These are phyloP conservation scores for Acanthamoeba rhysodes DNA, from an alignment of 208 protist genomes.

Conservation along the genomic window DNA sequence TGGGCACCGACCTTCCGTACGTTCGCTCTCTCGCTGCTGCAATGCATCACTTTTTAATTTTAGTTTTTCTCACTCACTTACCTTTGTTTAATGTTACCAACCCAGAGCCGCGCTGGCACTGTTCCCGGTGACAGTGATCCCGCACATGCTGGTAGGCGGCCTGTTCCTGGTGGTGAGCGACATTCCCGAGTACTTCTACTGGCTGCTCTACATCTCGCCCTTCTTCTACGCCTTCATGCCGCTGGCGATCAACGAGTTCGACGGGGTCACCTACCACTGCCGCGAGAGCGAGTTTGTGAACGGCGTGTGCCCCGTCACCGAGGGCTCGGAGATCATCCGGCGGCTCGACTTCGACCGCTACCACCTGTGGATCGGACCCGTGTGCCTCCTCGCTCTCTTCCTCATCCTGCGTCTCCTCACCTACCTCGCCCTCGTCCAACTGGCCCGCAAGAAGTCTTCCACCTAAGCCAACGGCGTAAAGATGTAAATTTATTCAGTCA, in stretches of 20 bases:
- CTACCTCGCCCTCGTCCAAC: conserved; percentile 21
- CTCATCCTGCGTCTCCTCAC: conserved; percentile 49
- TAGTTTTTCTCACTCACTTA: no score
- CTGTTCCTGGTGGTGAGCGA: conserved; percentile 55
- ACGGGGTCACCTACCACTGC: conserved; percentile 59
- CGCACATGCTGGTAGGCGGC: conserved; percentile 76
- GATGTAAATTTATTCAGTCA: neutral
- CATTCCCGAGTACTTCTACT: conserved; percentile 78
- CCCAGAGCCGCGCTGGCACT: neutral
- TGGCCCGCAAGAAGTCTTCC: conserved; percentile 23
- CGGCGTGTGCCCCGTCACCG: conserved; percentile 30
- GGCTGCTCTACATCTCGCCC: conserved; percentile 75
- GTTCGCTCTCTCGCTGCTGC: neutral
- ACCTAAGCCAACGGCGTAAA: conserved; percentile 86
- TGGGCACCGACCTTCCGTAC: neutral
- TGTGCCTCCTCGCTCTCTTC: conserved; percentile 39
- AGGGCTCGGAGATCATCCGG: conserved; percentile 37
- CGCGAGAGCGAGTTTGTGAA: neutral
- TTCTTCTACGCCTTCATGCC: conserved; percentile 79
- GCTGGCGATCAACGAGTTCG: conserved; percentile 78
- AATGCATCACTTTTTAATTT: no score
- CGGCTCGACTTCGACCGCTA: conserved; percentile 6
- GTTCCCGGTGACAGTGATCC: conserved; percentile 69
- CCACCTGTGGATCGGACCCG: conserved; percentile 56
- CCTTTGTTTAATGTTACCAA: neutral